These are phyloP conservation scores for Pichia sp. DNA, from an alignment of 1,139 yeast species.

Conservation along the genomic window DNA sequence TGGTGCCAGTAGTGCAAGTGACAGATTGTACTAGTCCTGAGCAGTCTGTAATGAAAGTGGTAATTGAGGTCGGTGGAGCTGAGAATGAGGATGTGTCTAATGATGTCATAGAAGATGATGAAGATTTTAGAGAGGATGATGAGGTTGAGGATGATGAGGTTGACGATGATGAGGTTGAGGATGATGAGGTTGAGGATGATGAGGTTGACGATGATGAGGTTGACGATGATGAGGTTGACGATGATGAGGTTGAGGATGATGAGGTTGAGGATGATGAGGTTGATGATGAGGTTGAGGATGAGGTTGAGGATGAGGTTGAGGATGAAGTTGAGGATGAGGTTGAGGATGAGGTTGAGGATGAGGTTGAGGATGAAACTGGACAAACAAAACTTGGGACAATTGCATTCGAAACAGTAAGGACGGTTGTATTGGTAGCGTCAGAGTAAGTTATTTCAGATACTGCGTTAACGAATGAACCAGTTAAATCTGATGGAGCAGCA, in stretches of 20 bases:
- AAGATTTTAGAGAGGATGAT: too few relatives aligned
- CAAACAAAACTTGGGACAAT: constrained; percentile 11
- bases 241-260: background rate
- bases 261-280: background rate
- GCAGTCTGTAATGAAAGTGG: background rate
- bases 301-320: background rate
- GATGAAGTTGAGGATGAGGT: background rate
- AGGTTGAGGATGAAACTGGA: background rate
- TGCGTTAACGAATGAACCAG: constrained; percentile 3
- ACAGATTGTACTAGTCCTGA: background rate
- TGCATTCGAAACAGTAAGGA: constrained; percentile 8
- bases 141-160: too few relatives aligned
- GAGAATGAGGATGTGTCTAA: background rate
- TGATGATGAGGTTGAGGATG: background rate
- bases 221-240: background rate
- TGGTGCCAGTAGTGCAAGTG: constrained; percentile 1
- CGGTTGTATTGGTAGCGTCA: constrained; percentile 4
- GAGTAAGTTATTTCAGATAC: background rate
- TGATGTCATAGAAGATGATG: too few relatives aligned
- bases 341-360: constrained; percentile 1
- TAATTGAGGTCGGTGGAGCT: background rate
- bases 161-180: background rate
- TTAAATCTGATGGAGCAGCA: constrained; percentile 1
- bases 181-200: background rate
- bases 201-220: background rate